Conservation (phyloP, 2,329 filamentous ascomycete species). For the Westerdykella aurantiaca region DNA sequence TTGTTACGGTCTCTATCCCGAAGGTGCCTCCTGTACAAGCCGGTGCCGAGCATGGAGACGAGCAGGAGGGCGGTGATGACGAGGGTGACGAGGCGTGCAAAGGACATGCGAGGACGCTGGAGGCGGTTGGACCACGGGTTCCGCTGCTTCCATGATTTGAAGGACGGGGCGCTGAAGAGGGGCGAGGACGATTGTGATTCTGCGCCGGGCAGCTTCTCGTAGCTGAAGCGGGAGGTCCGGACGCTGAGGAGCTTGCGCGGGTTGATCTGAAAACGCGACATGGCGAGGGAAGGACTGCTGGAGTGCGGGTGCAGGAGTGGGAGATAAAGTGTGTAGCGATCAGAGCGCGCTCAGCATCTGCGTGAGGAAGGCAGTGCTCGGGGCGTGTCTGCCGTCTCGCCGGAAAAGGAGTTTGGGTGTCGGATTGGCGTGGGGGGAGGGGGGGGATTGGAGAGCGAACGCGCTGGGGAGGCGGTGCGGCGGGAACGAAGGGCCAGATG, state of each 20-base stretch:
- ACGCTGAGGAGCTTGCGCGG: slow-evolving; percentile 41
- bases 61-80: slow-evolving; percentile 38
- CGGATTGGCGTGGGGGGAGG: slow-evolving; percentile 2
- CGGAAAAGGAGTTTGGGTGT: no score
- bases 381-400: background rate
- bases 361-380: background rate
- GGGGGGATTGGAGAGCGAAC: slow-evolving; percentile 1
- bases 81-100: slow-evolving; percentile 39
- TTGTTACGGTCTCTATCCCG: slow-evolving; percentile 29
- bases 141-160: slow-evolving; percentile 33
- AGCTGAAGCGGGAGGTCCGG: slow-evolving; percentile 40
- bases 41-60: slow-evolving; percentile 38
- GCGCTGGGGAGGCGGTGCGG: background rate
- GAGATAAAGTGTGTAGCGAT: slow-evolving; percentile 11
- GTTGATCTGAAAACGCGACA: slow-evolving; percentile 40
- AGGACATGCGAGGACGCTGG: slow-evolving; percentile 39
- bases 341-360: slow-evolving; percentile 23
- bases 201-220: slow-evolving; percentile 42
- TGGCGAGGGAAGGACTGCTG: slow-evolving; percentile 13
- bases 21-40: slow-evolving; percentile 37
- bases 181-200: slow-evolving; percentile 39
- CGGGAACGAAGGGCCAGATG: background rate
- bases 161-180: slow-evolving; percentile 31
- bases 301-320: slow-evolving; percentile 6
- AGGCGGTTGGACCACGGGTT: slow-evolving; percentile 37